A percentile compares a stretch with the other conserved stretches of the same genome.
Conservation (phyloP, 2,329 filamentous ascomycete genomes). For the Xylaria sp. region DNA sequence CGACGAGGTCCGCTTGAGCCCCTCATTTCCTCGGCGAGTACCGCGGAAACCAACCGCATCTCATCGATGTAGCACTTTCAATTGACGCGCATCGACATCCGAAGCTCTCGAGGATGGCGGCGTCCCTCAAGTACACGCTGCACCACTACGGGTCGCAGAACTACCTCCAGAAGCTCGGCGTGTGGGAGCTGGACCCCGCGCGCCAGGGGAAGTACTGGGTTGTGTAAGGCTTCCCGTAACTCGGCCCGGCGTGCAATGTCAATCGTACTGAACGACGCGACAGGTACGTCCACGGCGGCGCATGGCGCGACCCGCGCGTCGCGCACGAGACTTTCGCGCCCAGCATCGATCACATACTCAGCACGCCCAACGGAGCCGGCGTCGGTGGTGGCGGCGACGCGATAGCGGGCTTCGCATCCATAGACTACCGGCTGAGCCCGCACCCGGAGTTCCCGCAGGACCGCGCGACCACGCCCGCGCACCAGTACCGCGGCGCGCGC, state of each 20-base stretch:
- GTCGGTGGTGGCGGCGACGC: neutral
- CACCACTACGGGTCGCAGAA: conserved; percentile 41
- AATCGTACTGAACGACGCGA: conserved; percentile 4
- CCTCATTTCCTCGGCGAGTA: conserved; percentile 11
- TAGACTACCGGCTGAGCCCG: conserved; percentile 68
- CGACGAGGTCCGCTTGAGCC: conserved; percentile 9
- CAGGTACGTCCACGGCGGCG: conserved; percentile 66
- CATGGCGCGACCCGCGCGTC: conserved; percentile 64
- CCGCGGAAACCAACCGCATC: neutral
- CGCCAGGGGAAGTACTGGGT: conserved; percentile 39
- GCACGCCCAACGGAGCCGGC: neutral
- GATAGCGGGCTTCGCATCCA: conserved; percentile 66
- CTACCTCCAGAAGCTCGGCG: conserved; percentile 52
- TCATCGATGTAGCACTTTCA: neutral
- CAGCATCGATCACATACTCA: conserved; percentile 50
- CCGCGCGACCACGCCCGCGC: conserved; percentile 42
- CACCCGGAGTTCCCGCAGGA: conserved; percentile 55
- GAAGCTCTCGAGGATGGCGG: conserved; percentile 32
- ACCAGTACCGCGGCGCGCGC: conserved; percentile 48
- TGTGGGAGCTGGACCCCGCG: conserved; percentile 47
- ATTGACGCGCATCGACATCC: neutral
- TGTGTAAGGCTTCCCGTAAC: conserved; percentile 32
- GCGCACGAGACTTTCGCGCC: conserved; percentile 53
- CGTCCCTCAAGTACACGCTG: conserved; percentile 37
- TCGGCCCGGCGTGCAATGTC: neutral